Conservation (phyloP, 805 yeast species). For the Helenozyma baotianmanensis region DNA sequence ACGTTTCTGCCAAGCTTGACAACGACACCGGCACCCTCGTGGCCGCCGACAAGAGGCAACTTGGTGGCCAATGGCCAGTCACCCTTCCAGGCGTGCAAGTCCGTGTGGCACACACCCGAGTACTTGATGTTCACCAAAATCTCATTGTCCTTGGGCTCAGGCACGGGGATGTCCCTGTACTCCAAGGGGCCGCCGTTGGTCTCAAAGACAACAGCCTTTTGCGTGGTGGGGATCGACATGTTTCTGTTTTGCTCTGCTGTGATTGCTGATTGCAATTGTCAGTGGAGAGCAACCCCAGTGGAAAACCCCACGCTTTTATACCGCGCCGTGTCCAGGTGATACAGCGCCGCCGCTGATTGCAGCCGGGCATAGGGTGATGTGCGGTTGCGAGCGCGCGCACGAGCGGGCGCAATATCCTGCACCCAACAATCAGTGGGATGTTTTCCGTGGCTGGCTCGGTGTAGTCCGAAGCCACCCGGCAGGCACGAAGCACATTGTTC, state of each 20-base stretch:
- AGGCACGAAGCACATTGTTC: no score
- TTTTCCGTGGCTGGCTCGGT: no score
- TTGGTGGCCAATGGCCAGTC: conserved; percentile 44
- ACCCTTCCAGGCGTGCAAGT: conserved; percentile 45
- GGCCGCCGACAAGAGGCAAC: conserved; percentile 45
- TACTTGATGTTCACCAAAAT: conserved; percentile 40
- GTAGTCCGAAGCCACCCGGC: no score
- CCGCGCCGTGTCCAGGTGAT: no score
- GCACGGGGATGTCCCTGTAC: conserved; percentile 39
- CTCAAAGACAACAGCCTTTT: conserved; percentile 41
- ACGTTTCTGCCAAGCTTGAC: conserved; percentile 40
- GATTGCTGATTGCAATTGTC: no score
- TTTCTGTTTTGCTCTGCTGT: not conserved
- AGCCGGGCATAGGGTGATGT: conserved; percentile 2
- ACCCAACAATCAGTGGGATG: no score
- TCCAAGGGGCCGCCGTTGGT: conserved; percentile 39
- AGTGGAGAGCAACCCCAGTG: no score
- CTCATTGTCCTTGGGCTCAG: conserved; percentile 38
- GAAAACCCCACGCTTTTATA: no score
- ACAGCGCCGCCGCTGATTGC: no score
- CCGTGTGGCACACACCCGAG: conserved; percentile 46
- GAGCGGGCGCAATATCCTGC: no score
- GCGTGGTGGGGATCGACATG: conserved; percentile 33
- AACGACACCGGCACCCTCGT: conserved; percentile 47
- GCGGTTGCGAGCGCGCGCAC: conserved; percentile 1